Evolutionary conservation across 1,284 basidiomycete genomes (phyloP), one percentile per base, ranked within the genome.

Genomic region (Ganoderma lingzhi): DNA sequence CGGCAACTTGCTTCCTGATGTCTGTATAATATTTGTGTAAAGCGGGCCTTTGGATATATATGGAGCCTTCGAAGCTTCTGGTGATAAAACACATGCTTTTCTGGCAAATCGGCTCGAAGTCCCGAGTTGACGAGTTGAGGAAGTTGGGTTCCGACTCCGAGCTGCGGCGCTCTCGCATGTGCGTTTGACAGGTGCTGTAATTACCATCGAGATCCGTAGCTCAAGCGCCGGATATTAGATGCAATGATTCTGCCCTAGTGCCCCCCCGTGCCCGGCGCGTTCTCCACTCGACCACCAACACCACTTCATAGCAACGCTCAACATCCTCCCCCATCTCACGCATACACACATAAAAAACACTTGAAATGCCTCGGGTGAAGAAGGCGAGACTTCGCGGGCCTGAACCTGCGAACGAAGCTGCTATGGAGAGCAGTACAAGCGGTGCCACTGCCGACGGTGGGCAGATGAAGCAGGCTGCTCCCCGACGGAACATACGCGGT

Each of bases 1-100:
- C 9, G 12, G 37, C 39, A 59, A 59, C 3, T 23, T 39, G 35
- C 19, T 59, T 35, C 28, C 12, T 55, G 30, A 14, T 30, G 53
- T 32, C 35, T 51, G 62, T 63, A 63, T 32, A 35, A 63, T 63
- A 48, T 37, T 35, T 28, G 3, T 62, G 61, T 62, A 62, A 17
- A 35, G 28, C 3, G 15, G 30, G 35, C 8, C 6, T 0, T 56
- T 56, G 53, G 23, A 32, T 56, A 4, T 56, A 15, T 15, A 56
- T 56, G 53, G 39, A 41, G 9, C 39, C 35, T 51, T 48, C 19
- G 45, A 56, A 35, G 30, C 30, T 53, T 17, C 53, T 56, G 14
- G 53, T 2, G 30, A 19, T 56, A 35, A 28, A 51, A 56, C 28
- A 32, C 53, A 28, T 28, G 48, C 10, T 5, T 12, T 28, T 23